These are phyloP conservation scores for Lachnellula willkommii DNA, from an alignment of 2,329 filamentous ascomycete species.

Conservation along the genomic window DNA sequence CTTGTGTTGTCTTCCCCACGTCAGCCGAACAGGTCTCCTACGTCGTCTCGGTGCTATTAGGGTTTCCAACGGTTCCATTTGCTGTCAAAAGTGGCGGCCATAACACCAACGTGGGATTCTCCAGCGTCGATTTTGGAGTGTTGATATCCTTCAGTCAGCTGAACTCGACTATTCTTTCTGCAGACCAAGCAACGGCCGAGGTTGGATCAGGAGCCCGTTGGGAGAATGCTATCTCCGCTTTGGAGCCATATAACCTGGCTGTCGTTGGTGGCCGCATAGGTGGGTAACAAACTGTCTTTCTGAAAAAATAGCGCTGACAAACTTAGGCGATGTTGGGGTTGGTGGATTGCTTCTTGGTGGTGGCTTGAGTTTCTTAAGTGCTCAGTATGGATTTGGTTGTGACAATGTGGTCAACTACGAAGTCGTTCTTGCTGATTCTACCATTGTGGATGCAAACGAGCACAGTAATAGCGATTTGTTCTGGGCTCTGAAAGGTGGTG, in stretches of 20 bases:
- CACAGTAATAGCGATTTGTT: constrained; percentile 18
- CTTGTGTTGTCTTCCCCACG: constrained; percentile 34
- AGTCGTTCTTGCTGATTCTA: constrained; percentile 28
- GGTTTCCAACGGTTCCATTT: constrained; percentile 32
- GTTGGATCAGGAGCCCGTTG: constrained; percentile 29
- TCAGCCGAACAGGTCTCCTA: constrained; percentile 31
- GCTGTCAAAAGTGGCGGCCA: constrained; percentile 41
- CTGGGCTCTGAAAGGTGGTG: constrained; percentile 25
- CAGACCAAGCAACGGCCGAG: constrained; percentile 21
- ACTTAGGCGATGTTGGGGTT: constrained; percentile 34
- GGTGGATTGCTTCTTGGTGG: constrained; percentile 37
- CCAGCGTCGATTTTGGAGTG: constrained; percentile 33
- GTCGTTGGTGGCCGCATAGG: constrained; percentile 43
- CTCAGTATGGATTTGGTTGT: constrained; percentile 42
- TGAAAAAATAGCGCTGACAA: constrained; percentile 7
- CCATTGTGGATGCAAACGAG: constrained; percentile 22
- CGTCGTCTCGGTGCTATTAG: constrained; percentile 31
- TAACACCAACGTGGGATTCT: constrained; percentile 34
- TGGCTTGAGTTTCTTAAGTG: constrained; percentile 21
- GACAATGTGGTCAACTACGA: constrained; percentile 44
- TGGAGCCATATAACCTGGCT: constrained; percentile 20
- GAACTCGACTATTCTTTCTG: constrained; percentile 28
- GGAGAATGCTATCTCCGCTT: constrained; percentile 12
- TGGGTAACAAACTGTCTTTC: background rate
- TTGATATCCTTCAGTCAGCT: constrained; percentile 33